These are phyloP conservation scores for Talaromyces sp. DNA, from an alignment of 2,329 filamentous ascomycete species.

Conservation along the genomic window DNA sequence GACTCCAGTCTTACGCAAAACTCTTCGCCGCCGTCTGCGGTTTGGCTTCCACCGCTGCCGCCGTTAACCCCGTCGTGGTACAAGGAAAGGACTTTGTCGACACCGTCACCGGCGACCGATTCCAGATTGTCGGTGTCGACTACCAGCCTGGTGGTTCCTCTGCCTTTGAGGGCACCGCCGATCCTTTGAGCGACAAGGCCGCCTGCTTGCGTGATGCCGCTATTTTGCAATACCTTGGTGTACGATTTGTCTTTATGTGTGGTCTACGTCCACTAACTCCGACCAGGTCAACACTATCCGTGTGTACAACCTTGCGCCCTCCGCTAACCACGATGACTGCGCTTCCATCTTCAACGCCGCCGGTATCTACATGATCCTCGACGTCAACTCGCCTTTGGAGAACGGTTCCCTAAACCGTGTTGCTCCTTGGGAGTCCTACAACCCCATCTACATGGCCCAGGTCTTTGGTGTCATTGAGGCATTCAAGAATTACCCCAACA, in stretches of 20 bases:
- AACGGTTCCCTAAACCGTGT: conserved; percentile 56
- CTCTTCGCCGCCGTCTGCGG: conserved; percentile 40
- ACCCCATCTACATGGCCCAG: conserved; percentile 52
- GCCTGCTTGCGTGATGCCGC: conserved; percentile 61
- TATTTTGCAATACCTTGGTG: conserved; percentile 60
- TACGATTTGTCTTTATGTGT: conserved; percentile 27
- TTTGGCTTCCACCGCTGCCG: conserved; percentile 46
- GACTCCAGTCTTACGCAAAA: conserved; percentile 31
- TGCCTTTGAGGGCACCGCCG: conserved; percentile 52
- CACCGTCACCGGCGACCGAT: conserved; percentile 54
- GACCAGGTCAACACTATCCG: conserved; percentile 59
- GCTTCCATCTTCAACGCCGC: conserved; percentile 63
- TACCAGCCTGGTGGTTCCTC: conserved; percentile 62
- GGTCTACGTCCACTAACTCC: background rate
- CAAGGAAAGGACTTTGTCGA: conserved; percentile 61
- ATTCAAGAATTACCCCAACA: conserved; percentile 64
- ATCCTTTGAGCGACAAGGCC: conserved; percentile 56
- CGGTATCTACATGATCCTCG: conserved; percentile 63
- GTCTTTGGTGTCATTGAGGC: conserved; percentile 62
- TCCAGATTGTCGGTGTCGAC: conserved; percentile 61
- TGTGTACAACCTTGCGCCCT: conserved; percentile 61
- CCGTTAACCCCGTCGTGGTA: conserved; percentile 56
- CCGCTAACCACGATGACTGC: conserved; percentile 58
- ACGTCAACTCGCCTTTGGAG: conserved; percentile 60
- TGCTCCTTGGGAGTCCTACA: conserved; percentile 55